Conservation (phyloP, 805 yeast species). For the Cyberlindnera lachancei region DNA sequence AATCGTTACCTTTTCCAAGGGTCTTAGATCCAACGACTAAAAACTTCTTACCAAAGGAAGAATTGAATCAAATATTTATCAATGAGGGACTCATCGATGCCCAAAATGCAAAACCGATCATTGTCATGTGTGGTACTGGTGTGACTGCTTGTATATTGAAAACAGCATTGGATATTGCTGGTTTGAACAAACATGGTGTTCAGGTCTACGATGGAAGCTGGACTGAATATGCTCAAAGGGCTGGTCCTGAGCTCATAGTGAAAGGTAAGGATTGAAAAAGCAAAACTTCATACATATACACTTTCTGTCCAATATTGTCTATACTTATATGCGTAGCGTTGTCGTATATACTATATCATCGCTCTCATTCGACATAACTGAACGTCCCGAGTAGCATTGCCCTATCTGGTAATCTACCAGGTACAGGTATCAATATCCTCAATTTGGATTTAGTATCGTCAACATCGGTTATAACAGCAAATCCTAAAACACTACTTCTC, state of each 20-base stretch:
- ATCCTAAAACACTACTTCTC: constrained; percentile 66
- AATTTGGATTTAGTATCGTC: constrained; percentile 69
- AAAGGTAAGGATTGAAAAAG: constrained; percentile 24
- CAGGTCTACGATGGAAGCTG: constrained; percentile 81
- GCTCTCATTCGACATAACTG: constrained; percentile 66
- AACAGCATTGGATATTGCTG: constrained; percentile 58
- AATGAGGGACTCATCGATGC: too few relatives aligned
- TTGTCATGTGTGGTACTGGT: constrained; percentile 94
- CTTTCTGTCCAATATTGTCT: not conserved
- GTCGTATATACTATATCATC: not conserved
- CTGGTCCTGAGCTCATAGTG: constrained; percentile 46
- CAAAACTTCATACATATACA: not conserved
- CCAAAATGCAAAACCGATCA: constrained; percentile 72
- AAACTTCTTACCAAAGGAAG: constrained; percentile 39
- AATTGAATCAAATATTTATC: constrained; percentile 39
- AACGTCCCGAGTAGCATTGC: constrained; percentile 68
- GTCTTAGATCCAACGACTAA: constrained; percentile 44
- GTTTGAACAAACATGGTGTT: constrained; percentile 36
- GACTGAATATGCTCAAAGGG: constrained; percentile 83
- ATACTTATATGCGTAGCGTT: not conserved
- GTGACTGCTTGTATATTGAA: constrained; percentile 88
- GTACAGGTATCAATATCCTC: constrained; percentile 77
- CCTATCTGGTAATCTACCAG: constrained; percentile 74
- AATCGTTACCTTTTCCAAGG: constrained; percentile 65
- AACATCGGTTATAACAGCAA: constrained; percentile 46